These are phyloP conservation scores for Anisodus tanguticus DNA, from an alignment of 257 asterid species.

Conservation along the genomic window DNA sequence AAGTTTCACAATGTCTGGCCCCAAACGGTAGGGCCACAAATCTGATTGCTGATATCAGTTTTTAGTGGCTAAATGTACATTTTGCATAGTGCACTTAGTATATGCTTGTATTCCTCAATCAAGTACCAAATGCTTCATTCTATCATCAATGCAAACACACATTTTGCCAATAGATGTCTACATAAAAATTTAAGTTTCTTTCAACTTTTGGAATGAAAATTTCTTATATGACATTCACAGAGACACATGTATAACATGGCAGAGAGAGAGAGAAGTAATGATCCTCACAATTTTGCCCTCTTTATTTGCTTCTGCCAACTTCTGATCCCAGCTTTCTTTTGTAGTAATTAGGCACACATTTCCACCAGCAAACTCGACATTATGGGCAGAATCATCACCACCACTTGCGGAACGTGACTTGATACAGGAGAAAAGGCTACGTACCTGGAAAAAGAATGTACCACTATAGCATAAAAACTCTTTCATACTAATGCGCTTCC, in stretches of 20 bases:
- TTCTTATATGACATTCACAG: background rate
- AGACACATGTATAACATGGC: background rate
- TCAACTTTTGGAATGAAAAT: constrained; percentile 10
- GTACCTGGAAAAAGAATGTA: constrained; percentile 21
- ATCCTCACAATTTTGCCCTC: constrained; percentile 72
- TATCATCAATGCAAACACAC: constrained; percentile 8
- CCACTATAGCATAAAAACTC: background rate
- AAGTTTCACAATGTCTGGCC: background rate
- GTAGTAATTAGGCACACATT: constrained; percentile 81
- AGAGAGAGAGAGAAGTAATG: background rate
- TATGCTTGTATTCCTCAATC: constrained; percentile 14
- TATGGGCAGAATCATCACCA: constrained; percentile 57
- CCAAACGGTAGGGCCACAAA: background rate
- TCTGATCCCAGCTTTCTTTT: constrained; percentile 85
- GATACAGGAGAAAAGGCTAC: constrained; percentile 24
- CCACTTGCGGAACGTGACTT: constrained; percentile 33
- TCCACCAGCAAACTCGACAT: constrained; percentile 75
- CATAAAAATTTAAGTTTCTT: background rate
- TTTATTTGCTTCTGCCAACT: constrained; percentile 63
- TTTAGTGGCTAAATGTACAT: background rate
- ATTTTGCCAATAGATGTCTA: background rate
- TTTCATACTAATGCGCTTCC: background rate
- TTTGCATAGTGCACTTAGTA: background rate
- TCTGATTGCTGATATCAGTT: background rate
- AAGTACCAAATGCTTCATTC: constrained; percentile 14